Base-by-base conservation (phyloP, 371 early-diverging fungal genomes). In the Mortierella sp. region DNA sequence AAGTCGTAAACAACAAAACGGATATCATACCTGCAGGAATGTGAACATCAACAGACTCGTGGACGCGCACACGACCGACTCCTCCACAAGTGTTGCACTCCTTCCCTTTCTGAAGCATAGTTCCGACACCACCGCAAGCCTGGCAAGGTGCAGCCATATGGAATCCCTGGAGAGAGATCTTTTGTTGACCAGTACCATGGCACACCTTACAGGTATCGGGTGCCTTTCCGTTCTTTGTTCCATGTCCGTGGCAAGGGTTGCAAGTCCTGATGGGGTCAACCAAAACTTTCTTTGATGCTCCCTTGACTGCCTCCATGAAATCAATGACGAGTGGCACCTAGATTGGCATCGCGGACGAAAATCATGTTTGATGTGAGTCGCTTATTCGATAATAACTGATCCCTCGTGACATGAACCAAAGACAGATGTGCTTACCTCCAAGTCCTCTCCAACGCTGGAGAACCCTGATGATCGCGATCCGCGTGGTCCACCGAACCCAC, bases 231-330 rank as follows among this genome's bases (percentile, higher is more conserved):
- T 88, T 87, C 87, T 96, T 96, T 56, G 96, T 88, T 38, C 99
- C 99, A 63, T 80, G 83, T 2, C 98, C 99, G 63, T 91, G 83
- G 80, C 98, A 98, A 1, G 95, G 91, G 21, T 88, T 85, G 88
- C 99, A 98, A 27, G 88, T 88, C 6, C 90, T 88, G 48, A 97
- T 90, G 18, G 92, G 90, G 49, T 92, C 88, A 51, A 95, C 93
- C 41, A 86, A 88, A 35, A 98, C 88, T 18, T 84, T 82, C 79
- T 93, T 95, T 48, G 90, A 91, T 0, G 93, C 75, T 35, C 99
- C 99, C 71, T 93, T 94, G 38, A 94, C 96, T 7, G 98, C 97
- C 41, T 97, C 97, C 97, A 97, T 96, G 81, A 98, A 98, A 6
- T 93, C 75, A 29, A 98, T 89, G 18, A 88, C 89, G 80, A 95